A percentile compares a stretch with the other conserved stretches of the same genome.
phyloP scores from a whole-genome alignment of 2,329 filamentous ascomycete genomes.

The Boeremia exigua region DNA sequence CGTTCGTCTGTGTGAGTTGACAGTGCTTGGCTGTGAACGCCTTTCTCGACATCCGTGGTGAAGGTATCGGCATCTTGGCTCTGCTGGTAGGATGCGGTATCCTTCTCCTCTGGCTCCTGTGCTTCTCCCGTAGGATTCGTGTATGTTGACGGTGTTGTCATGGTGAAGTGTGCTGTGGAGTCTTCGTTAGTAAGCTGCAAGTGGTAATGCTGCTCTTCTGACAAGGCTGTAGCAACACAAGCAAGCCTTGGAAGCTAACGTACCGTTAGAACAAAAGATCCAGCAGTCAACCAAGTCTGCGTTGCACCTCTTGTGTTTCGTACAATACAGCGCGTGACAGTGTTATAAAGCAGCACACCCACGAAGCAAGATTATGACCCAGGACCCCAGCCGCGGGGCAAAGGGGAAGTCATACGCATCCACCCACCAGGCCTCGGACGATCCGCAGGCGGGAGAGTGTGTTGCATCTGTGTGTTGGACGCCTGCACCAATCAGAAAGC shows the following conservation, averaged over 20 bases:
- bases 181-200: not conserved
- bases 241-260: not conserved
- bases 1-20: slow-evolving; percentile 36
- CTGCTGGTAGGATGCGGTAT: slow-evolving; percentile 33
- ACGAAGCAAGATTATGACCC: not conserved
- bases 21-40: slow-evolving; percentile 23
- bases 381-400: not conserved
- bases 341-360: not conserved
- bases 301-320: not conserved
- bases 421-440: slow-evolving; percentile 1
- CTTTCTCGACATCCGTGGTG: slow-evolving; percentile 38
- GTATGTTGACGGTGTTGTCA: slow-evolving; percentile 31
- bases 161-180: slow-evolving; percentile 8
- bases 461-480: not conserved
- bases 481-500: slow-evolving; percentile 1
- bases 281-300: not conserved
- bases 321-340: no score
- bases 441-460: slow-evolving; percentile 8
- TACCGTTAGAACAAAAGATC: not conserved
- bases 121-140: slow-evolving; percentile 26
- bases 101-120: slow-evolving; percentile 29
- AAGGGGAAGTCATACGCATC: not conserved
- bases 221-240: not conserved
- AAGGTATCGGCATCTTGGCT: slow-evolving; percentile 37
- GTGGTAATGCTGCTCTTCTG: not conserved